Evolutionary conservation across 495 filamentous ascomycete species (phyloP).

Genomic region (Xylaria scruposa): DNA sequence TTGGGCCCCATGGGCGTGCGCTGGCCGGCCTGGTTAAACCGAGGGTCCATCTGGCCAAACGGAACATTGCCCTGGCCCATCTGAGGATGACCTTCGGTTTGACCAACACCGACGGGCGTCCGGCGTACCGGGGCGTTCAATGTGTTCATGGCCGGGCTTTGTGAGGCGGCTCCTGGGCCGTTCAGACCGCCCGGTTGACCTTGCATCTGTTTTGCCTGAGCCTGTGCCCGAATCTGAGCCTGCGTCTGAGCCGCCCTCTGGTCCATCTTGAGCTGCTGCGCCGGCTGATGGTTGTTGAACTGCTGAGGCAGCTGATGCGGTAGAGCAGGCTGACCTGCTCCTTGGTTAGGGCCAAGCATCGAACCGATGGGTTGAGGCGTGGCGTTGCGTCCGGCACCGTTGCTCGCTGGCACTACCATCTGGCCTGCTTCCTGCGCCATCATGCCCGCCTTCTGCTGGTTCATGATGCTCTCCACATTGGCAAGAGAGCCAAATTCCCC

Average conservation of each 20-base stretch:
- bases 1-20: slow-evolving; percentile 36
- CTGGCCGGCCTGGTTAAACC: slow-evolving; percentile 51
- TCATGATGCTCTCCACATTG: slow-evolving; percentile 57
- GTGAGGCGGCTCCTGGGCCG: slow-evolving; percentile 51
- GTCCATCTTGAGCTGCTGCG: slow-evolving; percentile 50
- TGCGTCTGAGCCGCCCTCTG: slow-evolving; percentile 45
- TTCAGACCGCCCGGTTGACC: slow-evolving; percentile 55
- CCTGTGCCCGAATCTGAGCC: slow-evolving; percentile 47
- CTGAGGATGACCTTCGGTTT: slow-evolving; percentile 39
- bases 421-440: slow-evolving; percentile 57
- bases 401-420: slow-evolving; percentile 58
- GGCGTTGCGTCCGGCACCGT: slow-evolving; percentile 50
- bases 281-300: slow-evolving; percentile 47
- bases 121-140: slow-evolving; percentile 56
- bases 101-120: slow-evolving; percentile 50
- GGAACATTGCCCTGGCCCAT: slow-evolving; percentile 45
- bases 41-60: slow-evolving; percentile 49
- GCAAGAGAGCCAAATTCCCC: slow-evolving; percentile 47
- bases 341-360: slow-evolving; percentile 44
- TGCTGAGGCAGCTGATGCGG: slow-evolving; percentile 46
- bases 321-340: slow-evolving; percentile 42
- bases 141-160: slow-evolving; percentile 59
- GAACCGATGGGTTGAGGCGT: slow-evolving; percentile 50
- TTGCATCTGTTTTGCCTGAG: slow-evolving; percentile 52
- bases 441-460: slow-evolving; percentile 53